Conservation (phyloP, 78 protist genomes). For the Dictyostelium purpureum region DNA sequence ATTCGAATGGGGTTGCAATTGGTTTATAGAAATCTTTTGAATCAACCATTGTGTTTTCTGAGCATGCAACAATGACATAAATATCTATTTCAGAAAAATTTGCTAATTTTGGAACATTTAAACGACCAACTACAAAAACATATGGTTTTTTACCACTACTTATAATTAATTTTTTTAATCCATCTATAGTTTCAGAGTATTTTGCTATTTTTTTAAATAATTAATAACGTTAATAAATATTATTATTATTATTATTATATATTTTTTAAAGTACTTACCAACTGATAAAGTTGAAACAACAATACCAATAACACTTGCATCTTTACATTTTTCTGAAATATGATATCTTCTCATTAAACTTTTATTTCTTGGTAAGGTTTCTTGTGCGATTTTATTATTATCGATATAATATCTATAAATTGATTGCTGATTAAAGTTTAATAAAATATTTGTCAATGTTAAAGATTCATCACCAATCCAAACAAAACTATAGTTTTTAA, state of each 20-base stretch:
- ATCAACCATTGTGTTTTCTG: conserved; percentile 86
- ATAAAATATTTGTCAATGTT: conserved; percentile 57
- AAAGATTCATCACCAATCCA: conserved; percentile 69
- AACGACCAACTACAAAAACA: conserved; percentile 87
- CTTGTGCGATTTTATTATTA: conserved; percentile 18
- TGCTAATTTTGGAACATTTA: conserved; percentile 91
- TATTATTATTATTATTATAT: background rate
- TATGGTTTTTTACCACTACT: conserved; percentile 81
- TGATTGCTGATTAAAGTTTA: conserved; percentile 35
- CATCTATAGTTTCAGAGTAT: conserved; percentile 31
- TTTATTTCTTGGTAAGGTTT: conserved; percentile 43
- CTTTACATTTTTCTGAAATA: conserved; percentile 75
- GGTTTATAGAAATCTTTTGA: conserved; percentile 83
- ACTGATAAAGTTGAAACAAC: conserved; percentile 83
- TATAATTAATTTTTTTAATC: conserved; percentile 20
- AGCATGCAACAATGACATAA: conserved; percentile 88
- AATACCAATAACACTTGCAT: conserved; percentile 83
- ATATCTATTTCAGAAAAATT: conserved; percentile 90
- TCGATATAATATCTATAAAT: conserved; percentile 51
- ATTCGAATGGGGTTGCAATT: conserved; percentile 91
- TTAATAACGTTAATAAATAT: no score
- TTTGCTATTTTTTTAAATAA: background rate
- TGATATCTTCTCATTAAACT: conserved; percentile 72
- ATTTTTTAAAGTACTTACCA: background rate
- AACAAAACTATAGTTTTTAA: conserved; percentile 17